A percentile compares a stretch with the other conserved stretches of the same genome.
phyloP scores from a whole-genome alignment of 2,329 filamentous ascomycete genomes.

The Cercospora sp. region DNA sequence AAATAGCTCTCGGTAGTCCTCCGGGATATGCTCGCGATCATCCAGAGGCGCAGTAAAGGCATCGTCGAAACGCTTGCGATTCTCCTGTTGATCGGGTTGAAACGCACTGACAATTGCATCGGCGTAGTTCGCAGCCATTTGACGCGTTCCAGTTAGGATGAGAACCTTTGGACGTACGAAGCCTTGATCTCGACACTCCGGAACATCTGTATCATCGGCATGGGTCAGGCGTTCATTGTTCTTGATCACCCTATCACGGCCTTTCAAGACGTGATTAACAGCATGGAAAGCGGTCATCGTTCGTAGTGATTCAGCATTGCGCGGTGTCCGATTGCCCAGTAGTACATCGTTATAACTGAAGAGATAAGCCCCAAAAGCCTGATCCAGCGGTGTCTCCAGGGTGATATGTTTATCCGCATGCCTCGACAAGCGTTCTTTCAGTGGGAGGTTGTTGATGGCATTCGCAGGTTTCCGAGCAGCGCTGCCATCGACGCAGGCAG shows the following conservation, averaged over 20 bases:
- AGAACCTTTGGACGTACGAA: conserved; percentile 94
- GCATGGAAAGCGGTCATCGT: conserved; percentile 77
- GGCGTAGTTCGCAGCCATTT: conserved; percentile 77
- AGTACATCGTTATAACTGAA: conserved; percentile 83
- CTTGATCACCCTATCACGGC: conserved; percentile 85
- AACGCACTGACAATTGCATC: conserved; percentile 74
- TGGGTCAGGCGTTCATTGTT: conserved; percentile 79
- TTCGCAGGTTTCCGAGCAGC: conserved; percentile 5
- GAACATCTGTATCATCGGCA: conserved; percentile 51
- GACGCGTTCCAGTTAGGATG: conserved; percentile 83
- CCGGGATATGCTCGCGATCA: conserved; percentile 67
- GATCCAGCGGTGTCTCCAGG: conserved; percentile 61
- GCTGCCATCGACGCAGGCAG: conserved; percentile 17
- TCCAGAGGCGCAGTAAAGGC: conserved; percentile 70
- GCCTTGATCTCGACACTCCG: conserved; percentile 86
- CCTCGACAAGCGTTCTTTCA: conserved; percentile 69
- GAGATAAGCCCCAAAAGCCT: conserved; percentile 66
- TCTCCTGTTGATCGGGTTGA: conserved; percentile 87
- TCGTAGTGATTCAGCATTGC: conserved; percentile 68
- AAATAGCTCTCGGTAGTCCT: conserved; percentile 86
- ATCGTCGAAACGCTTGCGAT: conserved; percentile 88
- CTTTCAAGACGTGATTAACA: conserved; percentile 91
- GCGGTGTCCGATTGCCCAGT: conserved; percentile 68
- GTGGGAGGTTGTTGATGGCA: conserved; percentile 23
- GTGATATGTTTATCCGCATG: conserved; percentile 55